Conservation (phyloP, 139 green algal genomes). For the Trebouxia sp. region DNA sequence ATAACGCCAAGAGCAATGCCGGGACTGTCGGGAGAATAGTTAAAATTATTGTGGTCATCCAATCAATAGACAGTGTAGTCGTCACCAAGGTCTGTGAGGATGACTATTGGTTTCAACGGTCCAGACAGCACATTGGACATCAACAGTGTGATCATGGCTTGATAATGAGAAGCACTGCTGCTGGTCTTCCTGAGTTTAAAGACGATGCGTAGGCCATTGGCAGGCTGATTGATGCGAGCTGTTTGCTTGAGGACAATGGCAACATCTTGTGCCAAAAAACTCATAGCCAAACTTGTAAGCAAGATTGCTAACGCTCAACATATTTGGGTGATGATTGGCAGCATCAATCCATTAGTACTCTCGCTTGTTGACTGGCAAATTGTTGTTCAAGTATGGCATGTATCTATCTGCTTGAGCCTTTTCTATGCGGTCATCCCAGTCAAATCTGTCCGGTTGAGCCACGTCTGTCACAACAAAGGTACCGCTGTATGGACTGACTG, state of each 20-base stretch:
- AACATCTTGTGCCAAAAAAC: conserved; percentile 12
- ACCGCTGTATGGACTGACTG: background rate
- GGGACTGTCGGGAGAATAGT: background rate
- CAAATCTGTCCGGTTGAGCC: background rate
- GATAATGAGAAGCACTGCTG: background rate
- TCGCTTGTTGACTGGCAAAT: background rate
- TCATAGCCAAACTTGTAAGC: background rate
- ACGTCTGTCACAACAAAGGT: background rate
- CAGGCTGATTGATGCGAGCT: conserved; percentile 7
- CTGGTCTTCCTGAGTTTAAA: conserved; percentile 18
- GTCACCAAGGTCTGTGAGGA: background rate
- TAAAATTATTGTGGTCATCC: background rate
- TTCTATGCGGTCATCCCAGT: background rate
- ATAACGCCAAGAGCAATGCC: conserved; percentile 5
- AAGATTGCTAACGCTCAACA: conserved; percentile 14
- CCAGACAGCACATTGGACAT: background rate
- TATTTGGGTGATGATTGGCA: conserved; percentile 13
- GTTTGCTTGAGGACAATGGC: conserved; percentile 6
- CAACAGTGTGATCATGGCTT: background rate
- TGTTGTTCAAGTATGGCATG: conserved; percentile 1
- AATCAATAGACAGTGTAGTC: background rate
- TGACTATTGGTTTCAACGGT: background rate
- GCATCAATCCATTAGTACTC: background rate
- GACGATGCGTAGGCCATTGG: conserved; percentile 1
- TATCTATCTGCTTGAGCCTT: background rate